Percentiles rank a stretch among this genome's conserved stretches.
phyloP scores from a whole-genome alignment of 768 basidiomycete genomes.

The Auricularia cornea region DNA sequence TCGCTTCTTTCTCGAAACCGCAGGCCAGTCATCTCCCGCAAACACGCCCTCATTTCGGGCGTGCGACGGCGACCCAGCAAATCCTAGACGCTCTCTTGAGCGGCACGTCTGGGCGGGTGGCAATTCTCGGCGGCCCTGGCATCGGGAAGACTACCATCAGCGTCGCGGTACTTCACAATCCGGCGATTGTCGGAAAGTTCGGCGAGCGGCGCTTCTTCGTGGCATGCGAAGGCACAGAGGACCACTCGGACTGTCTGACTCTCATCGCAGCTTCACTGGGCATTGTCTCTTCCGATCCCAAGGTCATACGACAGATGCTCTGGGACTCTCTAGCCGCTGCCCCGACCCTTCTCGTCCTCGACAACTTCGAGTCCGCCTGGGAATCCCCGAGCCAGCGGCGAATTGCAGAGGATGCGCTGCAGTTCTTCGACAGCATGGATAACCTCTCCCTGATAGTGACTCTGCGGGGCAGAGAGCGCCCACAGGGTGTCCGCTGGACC shows the following conservation, averaged over 20 bases:
- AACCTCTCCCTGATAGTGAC: background rate
- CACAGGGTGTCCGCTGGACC: background rate
- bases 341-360: constrained; percentile 5
- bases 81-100: background rate
- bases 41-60: background rate
- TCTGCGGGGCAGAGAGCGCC: background rate
- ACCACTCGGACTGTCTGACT: background rate
- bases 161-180: constrained; percentile 22
- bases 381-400: background rate
- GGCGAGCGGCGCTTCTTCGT: constrained; percentile 22
- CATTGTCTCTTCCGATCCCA: too few species aligned
- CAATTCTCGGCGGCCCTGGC: constrained; percentile 24
- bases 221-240: constrained; percentile 19
- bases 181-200: constrained; percentile 17
- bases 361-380: background rate
- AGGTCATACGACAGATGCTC: background rate
- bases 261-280: background rate
- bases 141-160: constrained; percentile 34
- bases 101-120: background rate
- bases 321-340: background rate
- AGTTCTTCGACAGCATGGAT: background rate
- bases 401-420: background rate
- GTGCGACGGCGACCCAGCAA: background rate
- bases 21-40: too few species aligned
- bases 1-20: background rate